Conservation (phyloP, 352 stramenopile species). For the Phytophthora cajani region DNA sequence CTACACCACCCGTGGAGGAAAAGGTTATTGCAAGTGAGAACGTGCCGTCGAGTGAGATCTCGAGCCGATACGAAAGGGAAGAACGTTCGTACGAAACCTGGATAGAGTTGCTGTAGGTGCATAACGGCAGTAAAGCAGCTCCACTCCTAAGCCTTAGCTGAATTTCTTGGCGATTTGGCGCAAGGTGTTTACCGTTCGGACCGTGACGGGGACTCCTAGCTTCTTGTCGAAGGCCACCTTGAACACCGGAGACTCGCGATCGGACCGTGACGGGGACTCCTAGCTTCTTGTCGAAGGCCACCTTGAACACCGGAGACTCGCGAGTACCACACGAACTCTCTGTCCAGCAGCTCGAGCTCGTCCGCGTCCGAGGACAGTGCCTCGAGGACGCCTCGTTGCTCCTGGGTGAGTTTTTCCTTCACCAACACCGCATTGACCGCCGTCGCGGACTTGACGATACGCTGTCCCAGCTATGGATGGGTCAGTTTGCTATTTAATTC, state of each 20-base stretch:
- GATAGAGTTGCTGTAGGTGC: conserved; percentile 36
- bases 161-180: conserved; percentile 40
- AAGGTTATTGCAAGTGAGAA: conserved; percentile 4
- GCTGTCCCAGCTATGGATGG: conserved; percentile 2
- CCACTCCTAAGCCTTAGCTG: conserved; percentile 16
- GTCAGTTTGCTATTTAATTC: no score
- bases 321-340: conserved; percentile 44
- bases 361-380: conserved; percentile 23
- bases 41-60: neutral
- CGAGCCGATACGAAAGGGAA: conserved; percentile 25
- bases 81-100: conserved; percentile 40
- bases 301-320: conserved; percentile 45
- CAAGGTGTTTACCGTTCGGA: conserved; percentile 42
- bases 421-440: conserved; percentile 40
- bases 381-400: conserved; percentile 29
- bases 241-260: conserved; percentile 43
- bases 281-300: conserved; percentile 44
- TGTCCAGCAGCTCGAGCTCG: conserved; percentile 33
- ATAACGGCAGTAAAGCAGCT: conserved; percentile 1
- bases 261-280: conserved; percentile 34
- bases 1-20: neutral
- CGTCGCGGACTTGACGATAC: conserved; percentile 21
- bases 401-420: conserved; percentile 26
- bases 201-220: conserved; percentile 31
- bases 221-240: conserved; percentile 47